phyloP scores from a whole-genome alignment of 345 rosid genomes.

The Mangifera indica region DNA sequence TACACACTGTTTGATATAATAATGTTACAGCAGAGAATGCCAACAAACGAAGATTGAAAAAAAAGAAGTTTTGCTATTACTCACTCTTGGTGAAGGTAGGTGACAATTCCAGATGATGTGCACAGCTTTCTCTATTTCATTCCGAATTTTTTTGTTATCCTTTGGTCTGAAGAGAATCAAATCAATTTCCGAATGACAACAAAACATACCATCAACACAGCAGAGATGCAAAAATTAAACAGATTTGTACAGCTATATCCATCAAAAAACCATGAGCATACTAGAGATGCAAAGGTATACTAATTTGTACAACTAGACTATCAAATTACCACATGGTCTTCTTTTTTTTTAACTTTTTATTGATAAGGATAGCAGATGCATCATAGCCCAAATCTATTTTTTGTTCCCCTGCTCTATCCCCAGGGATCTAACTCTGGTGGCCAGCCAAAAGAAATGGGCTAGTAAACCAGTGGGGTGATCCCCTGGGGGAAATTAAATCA shows the following conservation, averaged over 20 bases:
- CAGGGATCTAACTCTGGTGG: too few relatives aligned
- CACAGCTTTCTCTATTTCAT: constrained; percentile 79
- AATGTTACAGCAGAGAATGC: constrained; percentile 5
- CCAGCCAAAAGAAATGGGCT: too few relatives aligned
- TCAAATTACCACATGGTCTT: too few relatives aligned
- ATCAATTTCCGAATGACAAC: neutral
- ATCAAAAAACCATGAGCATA: neutral
- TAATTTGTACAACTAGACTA: neutral
- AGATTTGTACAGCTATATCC: neutral
- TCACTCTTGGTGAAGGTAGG: constrained; percentile 88
- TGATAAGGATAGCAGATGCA: too few relatives aligned
- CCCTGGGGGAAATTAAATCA: too few relatives aligned
- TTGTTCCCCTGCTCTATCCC: too few relatives aligned
- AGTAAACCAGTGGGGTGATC: too few relatives aligned
- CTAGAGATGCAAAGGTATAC: too few relatives aligned
- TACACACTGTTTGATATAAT: constrained; percentile 53
- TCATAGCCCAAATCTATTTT: neutral
- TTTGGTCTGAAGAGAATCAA: constrained; percentile 53
- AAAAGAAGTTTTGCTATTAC: constrained; percentile 19
- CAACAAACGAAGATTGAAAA: neutral
- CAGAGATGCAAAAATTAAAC: neutral
- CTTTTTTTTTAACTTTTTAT: neutral
- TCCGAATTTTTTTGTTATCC: constrained; percentile 58
- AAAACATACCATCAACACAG: neutral
- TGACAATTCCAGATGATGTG: constrained; percentile 89